Evolutionary conservation across 352 stramenopile genomes (phyloP).

Genomic region (Phytophthora multivora): DNA sequence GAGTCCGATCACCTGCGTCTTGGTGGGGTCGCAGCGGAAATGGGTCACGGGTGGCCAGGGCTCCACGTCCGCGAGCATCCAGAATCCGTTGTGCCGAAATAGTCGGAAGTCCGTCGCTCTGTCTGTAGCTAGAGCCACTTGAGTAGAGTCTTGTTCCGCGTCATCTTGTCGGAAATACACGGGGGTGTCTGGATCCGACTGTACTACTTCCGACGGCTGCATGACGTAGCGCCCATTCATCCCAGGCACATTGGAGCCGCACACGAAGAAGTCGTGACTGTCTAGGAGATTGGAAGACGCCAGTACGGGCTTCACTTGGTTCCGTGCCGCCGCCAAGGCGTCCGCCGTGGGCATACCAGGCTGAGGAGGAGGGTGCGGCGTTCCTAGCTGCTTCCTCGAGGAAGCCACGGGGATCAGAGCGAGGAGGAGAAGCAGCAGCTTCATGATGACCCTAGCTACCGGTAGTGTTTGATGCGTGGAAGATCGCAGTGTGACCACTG

Average conservation of each 20-base stretch:
- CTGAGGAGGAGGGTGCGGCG: neutral
- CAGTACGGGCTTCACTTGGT: constrained; percentile 7
- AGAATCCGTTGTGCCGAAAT: constrained; percentile 68
- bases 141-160: neutral
- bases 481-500: constrained; percentile 16
- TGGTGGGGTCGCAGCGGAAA: constrained; percentile 69
- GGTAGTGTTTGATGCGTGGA: constrained; percentile 1
- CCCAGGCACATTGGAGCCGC: constrained; percentile 41
- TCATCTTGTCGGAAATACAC: constrained; percentile 55
- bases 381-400: neutral
- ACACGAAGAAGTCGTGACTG: constrained; percentile 59
- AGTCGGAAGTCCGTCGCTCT: constrained; percentile 49
- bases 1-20: constrained; percentile 30
- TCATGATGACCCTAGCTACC: constrained; percentile 12
- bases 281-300: constrained; percentile 27
- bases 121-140: neutral
- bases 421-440: neutral
- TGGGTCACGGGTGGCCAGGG: constrained; percentile 58
- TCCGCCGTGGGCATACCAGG: neutral
- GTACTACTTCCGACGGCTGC: constrained; percentile 25
- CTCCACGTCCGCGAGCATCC: constrained; percentile 65
- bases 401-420: neutral
- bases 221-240: constrained; percentile 65
- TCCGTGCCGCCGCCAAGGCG: neutral
- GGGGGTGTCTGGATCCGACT: constrained; percentile 42